Evolutionary conservation across 176 grass and related monocot genomes (phyloP).

Genomic region (Urochloa ruziziensis): DNA sequence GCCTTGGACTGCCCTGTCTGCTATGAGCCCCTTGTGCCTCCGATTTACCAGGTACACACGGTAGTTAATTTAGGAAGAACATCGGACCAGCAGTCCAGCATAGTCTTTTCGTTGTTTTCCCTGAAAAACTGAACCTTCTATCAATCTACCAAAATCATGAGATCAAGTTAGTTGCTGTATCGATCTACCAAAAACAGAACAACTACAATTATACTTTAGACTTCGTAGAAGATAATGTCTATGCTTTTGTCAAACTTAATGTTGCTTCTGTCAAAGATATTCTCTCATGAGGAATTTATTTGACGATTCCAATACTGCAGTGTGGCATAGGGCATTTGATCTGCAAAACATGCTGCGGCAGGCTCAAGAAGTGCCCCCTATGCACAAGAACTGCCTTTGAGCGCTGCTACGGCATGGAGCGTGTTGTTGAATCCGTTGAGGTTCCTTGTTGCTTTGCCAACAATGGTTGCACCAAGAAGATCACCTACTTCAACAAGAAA

Average conservation of each 20-base stretch:
- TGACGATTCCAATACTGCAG: background rate
- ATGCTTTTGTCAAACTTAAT: background rate
- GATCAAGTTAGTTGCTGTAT: background rate
- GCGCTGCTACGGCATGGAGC: slow-evolving; percentile 28
- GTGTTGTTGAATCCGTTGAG: background rate
- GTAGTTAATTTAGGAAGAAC: background rate
- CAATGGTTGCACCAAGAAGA: background rate
- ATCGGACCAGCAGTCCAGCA: background rate
- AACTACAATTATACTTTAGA: background rate
- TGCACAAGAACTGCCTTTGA: background rate
- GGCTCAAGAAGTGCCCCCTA: background rate
- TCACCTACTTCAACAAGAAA: background rate
- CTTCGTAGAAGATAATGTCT: background rate
- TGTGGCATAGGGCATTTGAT: slow-evolving; percentile 19
- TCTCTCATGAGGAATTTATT: background rate
- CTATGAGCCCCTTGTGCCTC: background rate
- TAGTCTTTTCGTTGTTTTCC: background rate
- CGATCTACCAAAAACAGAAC: background rate
- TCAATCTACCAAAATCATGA: background rate
- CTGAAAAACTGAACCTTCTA: background rate
- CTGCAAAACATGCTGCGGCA: background rate
- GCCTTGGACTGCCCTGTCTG: slow-evolving; percentile 8
- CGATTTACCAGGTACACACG: background rate
- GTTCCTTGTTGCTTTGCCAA: slow-evolving; percentile 19
- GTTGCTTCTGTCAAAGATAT: background rate